Evolutionary conservation across 306 rosid species (phyloP).

Genomic region (Astragalus membranaceus): DNA sequence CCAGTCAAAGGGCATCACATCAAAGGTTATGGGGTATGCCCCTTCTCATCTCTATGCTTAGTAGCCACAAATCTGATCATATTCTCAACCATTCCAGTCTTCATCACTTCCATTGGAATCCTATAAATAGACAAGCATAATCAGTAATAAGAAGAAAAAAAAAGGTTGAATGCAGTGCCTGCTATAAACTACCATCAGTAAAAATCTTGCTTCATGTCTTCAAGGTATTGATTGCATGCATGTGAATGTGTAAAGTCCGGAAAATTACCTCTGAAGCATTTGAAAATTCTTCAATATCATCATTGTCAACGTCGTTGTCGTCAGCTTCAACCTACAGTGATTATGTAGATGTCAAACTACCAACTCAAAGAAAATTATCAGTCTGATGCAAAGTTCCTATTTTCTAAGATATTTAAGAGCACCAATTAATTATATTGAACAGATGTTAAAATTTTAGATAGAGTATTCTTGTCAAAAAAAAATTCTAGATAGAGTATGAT

Average conservation of each 20-base stretch:
- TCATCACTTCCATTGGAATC: conserved; percentile 52
- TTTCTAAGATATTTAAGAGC: conserved; percentile 8
- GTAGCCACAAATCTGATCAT: conserved; percentile 1
- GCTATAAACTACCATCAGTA: background rate
- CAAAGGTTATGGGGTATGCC: background rate
- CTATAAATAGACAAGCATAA: conserved; percentile 26
- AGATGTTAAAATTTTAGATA: background rate
- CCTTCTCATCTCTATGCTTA: background rate
- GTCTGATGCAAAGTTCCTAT: background rate
- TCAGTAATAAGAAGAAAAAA: background rate
- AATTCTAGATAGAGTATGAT: background rate
- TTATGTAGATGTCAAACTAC: conserved; percentile 16
- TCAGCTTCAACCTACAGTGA: conserved; percentile 26
- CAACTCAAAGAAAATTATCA: background rate
- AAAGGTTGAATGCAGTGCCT: background rate
- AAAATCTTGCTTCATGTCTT: background rate
- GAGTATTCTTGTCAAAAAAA: no score
- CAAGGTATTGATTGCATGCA: background rate
- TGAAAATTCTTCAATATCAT: conserved; percentile 35
- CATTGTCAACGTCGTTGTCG: background rate
- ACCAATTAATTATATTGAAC: background rate
- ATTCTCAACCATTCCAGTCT: conserved; percentile 58
- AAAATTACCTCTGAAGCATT: conserved; percentile 35
- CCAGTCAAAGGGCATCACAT: background rate
- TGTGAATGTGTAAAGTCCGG: background rate